Evolutionary conservation across 192 early-diverging fungal genomes (phyloP).

Genomic region (Mortierella claussenii): DNA sequence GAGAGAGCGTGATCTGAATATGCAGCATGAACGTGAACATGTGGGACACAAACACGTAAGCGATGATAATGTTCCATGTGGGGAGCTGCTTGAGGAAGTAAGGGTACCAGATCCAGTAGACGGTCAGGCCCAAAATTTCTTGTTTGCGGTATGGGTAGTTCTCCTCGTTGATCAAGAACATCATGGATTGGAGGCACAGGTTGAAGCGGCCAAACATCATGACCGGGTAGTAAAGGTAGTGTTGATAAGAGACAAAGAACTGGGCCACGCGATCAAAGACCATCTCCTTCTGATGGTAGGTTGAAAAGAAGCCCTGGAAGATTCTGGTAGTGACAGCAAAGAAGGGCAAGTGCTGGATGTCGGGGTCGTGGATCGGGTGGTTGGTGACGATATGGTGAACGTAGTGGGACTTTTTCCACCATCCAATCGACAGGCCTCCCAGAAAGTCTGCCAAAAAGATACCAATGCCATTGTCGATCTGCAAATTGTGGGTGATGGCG

Average conservation of each 20-base stretch:
- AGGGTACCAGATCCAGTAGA: slow-evolving; percentile 87
- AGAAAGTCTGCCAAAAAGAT: slow-evolving; percentile 82
- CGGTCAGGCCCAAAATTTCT: slow-evolving; percentile 77
- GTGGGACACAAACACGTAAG: slow-evolving; percentile 84
- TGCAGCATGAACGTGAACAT: slow-evolving; percentile 87
- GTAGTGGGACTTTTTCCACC: slow-evolving; percentile 99
- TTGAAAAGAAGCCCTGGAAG: slow-evolving; percentile 86
- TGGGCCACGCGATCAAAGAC: slow-evolving; percentile 81
- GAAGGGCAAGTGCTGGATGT: slow-evolving; percentile 98
- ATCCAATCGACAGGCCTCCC: slow-evolving; percentile 91
- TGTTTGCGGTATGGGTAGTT: slow-evolving; percentile 78
- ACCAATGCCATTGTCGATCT: slow-evolving; percentile 84
- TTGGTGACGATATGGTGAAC: slow-evolving; percentile 98
- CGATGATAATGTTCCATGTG: slow-evolving; percentile 65
- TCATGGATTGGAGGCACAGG: slow-evolving; percentile 81
- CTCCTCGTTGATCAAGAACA: slow-evolving; percentile 69
- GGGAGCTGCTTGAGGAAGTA: slow-evolving; percentile 77
- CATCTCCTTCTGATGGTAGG: slow-evolving; percentile 87
- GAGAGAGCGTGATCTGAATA: slow-evolving; percentile 95
- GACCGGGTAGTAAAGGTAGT: slow-evolving; percentile 87
- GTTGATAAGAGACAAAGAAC: slow-evolving; percentile 84
- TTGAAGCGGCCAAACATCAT: slow-evolving; percentile 95
- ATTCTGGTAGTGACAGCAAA: slow-evolving; percentile 86
- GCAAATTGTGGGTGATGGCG: slow-evolving; percentile 79
- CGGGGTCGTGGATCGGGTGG: slow-evolving; percentile 93